Base-by-base conservation (phyloP, 2,329 filamentous ascomycete species). In the Paraphaeosphaeria sporulosa region DNA sequence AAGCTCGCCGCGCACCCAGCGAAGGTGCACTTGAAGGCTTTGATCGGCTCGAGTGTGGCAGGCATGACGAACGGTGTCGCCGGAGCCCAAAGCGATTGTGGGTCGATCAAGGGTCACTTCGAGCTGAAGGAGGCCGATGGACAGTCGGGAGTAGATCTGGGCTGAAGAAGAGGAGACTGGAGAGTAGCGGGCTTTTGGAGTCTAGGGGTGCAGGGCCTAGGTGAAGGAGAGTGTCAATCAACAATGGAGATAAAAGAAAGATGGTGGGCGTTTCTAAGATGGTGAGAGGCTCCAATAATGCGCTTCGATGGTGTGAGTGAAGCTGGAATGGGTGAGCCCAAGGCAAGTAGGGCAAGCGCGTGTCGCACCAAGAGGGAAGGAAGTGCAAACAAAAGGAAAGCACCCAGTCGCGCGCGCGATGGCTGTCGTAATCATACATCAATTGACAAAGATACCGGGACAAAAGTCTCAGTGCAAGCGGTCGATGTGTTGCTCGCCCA, bases 1-100 rank as follows among this genome's bases (percentile, higher is more conserved):
- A 88, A 88, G 19, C 67, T 73, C 42, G 75, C 70, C 23, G 68
- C 62, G 75, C 86, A 88, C 52, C 78, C 69, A 2, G 71, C 52
- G 59, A 79, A 84, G 8, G 80, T 81, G 73, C 84, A 86, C 32
- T 69, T 71, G 61, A 78, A 50, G 6, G 56, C 54, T 36, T 58
- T 65, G 47, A 68, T 64, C 19, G 69, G 63, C 51, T 71, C 65
- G 9, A 71, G 69, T 52, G 51, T 6, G 19, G 63, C 66, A 13
- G 71, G 63, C 72, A 78, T 77, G n/a, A 38, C 30, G 55, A 21
- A 30, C 47, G 21, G 27, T 19, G n/a, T 50, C 10, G 17, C 43
- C 19, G 21, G 38, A 46, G 25, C n/a, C 13, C 38, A 17, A n/a
- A 19, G 2, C 6, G 13, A 17, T 40, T 40, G 3, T 7, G 17